A percentile compares a stretch with the other conserved stretches of the same genome.
Conservation (phyloP, 192 early-diverging fungal species). For the Neocallimastix lanati region DNA sequence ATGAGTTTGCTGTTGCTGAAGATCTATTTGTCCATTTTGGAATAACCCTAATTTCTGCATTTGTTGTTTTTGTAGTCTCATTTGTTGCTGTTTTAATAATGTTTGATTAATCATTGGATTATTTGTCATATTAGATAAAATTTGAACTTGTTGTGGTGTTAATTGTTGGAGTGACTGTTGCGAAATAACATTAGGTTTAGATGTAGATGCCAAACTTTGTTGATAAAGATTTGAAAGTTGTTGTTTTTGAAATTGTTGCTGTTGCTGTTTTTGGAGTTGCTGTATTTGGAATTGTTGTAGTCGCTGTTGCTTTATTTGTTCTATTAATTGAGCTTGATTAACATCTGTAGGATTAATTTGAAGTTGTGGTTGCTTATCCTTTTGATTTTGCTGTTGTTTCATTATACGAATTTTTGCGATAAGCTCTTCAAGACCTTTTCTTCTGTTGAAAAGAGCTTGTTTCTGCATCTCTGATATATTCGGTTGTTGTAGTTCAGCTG, state of each 20-base stretch:
- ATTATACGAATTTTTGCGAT: not conserved
- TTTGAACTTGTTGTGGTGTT: not conserved
- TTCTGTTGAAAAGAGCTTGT: not conserved
- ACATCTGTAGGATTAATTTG: too few species aligned
- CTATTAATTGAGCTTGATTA: too few species aligned
- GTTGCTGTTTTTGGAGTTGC: not conserved
- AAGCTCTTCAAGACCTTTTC: not conserved
- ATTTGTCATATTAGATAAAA: too few species aligned
- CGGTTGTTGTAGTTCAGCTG: not conserved
- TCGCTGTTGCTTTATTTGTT: too few species aligned
- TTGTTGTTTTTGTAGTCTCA: not conserved
- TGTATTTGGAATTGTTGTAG: not conserved
- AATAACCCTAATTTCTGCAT: too few species aligned
- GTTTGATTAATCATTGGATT: too few species aligned
- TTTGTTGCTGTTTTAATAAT: not conserved
- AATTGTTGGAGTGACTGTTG: not conserved
- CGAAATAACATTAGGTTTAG: not conserved
- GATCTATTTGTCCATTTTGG: too few species aligned
- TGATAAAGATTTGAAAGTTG: not conserved
- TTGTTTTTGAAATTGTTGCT: not conserved
- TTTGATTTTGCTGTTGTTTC: not conserved
- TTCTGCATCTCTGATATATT: not conserved
- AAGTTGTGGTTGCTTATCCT: not conserved
- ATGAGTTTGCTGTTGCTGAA: too few species aligned
- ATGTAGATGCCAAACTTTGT: not conserved